These are phyloP conservation scores for Fusarium sp. DNA, from an alignment of 2,329 filamentous ascomycete species.

Conservation along the genomic window DNA sequence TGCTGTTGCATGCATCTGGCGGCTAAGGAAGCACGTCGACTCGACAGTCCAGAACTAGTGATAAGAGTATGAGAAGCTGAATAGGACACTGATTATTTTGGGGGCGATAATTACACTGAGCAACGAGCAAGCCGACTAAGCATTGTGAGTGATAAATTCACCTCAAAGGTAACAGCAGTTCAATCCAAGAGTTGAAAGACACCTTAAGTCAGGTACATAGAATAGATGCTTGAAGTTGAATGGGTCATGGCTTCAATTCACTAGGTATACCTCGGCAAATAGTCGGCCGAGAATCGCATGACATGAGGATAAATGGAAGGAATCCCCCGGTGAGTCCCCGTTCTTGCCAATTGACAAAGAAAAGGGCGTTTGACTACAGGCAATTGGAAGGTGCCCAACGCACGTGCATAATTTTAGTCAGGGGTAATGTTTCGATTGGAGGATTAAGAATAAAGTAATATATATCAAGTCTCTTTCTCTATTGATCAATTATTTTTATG, in stretches of 20 bases:
- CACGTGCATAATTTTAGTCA: constrained; percentile 10
- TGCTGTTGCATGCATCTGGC: constrained; percentile 12
- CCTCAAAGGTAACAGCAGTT: neutral
- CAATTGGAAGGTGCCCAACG: neutral
- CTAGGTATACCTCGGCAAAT: constrained; percentile 31
- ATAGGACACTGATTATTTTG: neutral
- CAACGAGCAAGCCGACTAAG: constrained; percentile 34
- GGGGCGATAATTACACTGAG: constrained; percentile 26
- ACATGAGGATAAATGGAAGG: constrained; percentile 15
- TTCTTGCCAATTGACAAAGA: constrained; percentile 23
- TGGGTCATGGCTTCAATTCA: neutral
- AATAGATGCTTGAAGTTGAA: neutral
- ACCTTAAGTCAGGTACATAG: neutral
- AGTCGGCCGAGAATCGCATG: constrained; percentile 36
- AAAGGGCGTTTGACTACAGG: constrained; percentile 24
- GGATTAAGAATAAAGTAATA: neutral
- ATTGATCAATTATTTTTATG: neutral
- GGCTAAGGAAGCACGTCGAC: constrained; percentile 15
- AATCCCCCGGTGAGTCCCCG: neutral
- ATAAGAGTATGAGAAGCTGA: constrained; percentile 20
- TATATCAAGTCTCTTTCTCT: neutral
- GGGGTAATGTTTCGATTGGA: neutral
- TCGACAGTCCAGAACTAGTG: constrained; percentile 28
- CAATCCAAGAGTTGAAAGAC: neutral
- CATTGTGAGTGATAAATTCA: constrained; percentile 19